Evolutionary conservation across 1,139 yeast genomes (phyloP).

Genomic region (Pichia sp.): DNA sequence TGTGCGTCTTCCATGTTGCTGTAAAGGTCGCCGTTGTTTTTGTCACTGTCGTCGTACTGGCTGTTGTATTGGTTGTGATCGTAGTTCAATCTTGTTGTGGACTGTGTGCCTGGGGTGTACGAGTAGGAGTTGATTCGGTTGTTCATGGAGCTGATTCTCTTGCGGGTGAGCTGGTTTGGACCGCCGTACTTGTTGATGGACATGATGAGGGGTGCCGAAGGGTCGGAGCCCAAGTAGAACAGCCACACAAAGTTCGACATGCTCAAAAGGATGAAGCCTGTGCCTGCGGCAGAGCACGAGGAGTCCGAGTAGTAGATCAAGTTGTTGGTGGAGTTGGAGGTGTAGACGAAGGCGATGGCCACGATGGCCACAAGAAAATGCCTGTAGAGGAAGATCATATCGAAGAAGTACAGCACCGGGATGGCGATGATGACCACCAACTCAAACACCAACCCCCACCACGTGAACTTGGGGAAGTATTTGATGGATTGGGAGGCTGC

Average conservation of each 20-base stretch:
- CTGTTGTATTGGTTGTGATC: background rate
- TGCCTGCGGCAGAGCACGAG: slow-evolving; percentile 82
- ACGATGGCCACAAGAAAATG: slow-evolving; percentile 55
- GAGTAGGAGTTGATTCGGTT: background rate
- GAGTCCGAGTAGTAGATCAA: slow-evolving; percentile 66
- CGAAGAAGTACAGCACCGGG: slow-evolving; percentile 58
- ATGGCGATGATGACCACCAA: slow-evolving; percentile 55
- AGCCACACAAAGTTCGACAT: slow-evolving; percentile 79
- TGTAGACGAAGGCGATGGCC: slow-evolving; percentile 70
- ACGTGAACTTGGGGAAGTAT: slow-evolving; percentile 72
- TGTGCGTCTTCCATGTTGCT: slow-evolving; percentile 11
- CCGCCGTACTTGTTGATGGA: slow-evolving; percentile 71
- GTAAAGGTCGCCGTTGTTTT: slow-evolving; percentile 3
- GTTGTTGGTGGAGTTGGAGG: slow-evolving; percentile 76
- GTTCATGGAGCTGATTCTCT: slow-evolving; percentile 18
- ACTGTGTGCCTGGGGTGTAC: slow-evolving; percentile 7
- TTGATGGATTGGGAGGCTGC: slow-evolving; percentile 38
- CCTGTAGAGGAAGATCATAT: slow-evolving; percentile 69
- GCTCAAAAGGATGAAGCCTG: slow-evolving; percentile 81
- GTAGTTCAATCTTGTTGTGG: slow-evolving; percentile 5
- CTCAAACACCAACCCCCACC: slow-evolving; percentile 97
- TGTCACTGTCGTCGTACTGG: background rate
- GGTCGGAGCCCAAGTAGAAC: slow-evolving; percentile 80
- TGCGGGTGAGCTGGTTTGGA: slow-evolving; percentile 6
- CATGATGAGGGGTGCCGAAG: slow-evolving; percentile 73